A percentile compares a stretch with the other conserved stretches of the same genome.
Evolutionary conservation across 176 grass and related monocot species (phyloP).

Genomic region (Poa pratensis): DNA sequence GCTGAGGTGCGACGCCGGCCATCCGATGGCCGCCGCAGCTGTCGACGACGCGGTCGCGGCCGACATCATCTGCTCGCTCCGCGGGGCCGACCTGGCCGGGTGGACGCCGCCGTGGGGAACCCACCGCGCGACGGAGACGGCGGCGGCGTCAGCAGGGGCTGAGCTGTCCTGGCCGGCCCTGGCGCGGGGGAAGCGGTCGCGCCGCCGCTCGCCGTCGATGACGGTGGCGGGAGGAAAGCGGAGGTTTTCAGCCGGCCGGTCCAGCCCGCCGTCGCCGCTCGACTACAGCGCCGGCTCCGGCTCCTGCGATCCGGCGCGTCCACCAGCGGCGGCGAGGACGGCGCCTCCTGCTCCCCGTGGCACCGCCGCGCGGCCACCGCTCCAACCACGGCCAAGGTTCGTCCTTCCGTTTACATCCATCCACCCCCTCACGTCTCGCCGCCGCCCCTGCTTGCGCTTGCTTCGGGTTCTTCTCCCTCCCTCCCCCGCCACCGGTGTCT

Average conservation of each 20-base stretch:
- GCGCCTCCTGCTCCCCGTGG: constrained; percentile 27
- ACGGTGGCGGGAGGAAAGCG: neutral
- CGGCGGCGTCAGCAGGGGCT: neutral
- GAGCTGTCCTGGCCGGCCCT: constrained; percentile 42
- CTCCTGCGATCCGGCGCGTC: constrained; percentile 52
- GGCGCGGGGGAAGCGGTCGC: constrained; percentile 50
- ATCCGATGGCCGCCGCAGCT: neutral
- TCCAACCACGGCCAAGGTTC: constrained; percentile 40
- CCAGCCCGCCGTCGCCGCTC: constrained; percentile 69
- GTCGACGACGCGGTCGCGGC: constrained; percentile 41
- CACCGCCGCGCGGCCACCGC: neutral
- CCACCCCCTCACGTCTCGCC: neutral
- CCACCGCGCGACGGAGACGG: neutral
- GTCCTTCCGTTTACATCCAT: neutral
- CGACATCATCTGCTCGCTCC: constrained; percentile 46
- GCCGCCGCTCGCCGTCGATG: constrained; percentile 24
- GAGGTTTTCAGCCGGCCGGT: constrained; percentile 42
- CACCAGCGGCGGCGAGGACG: constrained; percentile 68
- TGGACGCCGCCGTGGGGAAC: constrained; percentile 53
- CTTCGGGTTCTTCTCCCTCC: constrained; percentile 50
- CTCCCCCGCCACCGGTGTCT: constrained; percentile 16
- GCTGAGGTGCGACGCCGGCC: neutral
- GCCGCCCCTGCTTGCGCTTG: constrained; percentile 13
- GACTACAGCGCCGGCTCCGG: constrained; percentile 57
- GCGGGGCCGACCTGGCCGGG: constrained; percentile 39